A percentile compares a stretch with the other conserved stretches of the same genome.
These are phyloP conservation scores for Clarkia xantiana DNA, from an alignment of 345 rosid species.

Conservation along the genomic window DNA sequence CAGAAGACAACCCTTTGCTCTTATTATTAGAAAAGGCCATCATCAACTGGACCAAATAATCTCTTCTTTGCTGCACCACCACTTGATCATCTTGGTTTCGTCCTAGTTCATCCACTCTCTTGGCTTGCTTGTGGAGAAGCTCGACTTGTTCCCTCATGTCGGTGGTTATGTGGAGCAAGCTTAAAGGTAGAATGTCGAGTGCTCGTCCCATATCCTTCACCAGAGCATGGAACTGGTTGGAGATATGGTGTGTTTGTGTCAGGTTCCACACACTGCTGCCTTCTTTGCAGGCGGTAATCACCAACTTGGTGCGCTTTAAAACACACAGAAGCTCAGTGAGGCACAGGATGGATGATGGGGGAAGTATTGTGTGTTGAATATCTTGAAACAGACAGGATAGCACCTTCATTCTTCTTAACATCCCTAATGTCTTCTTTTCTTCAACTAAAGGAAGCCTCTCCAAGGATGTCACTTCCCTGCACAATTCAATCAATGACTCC, in stretches of 20 bases:
- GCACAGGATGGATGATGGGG: constrained; percentile 46
- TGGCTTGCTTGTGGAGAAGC: constrained; percentile 49
- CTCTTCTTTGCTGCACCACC: constrained; percentile 31
- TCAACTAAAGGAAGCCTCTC: constrained; percentile 38
- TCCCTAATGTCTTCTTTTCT: constrained; percentile 27
- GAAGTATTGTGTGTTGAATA: constrained; percentile 27
- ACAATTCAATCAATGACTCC: constrained; percentile 32
- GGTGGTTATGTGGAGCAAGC: constrained; percentile 26
- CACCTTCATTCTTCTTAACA: constrained; percentile 45
- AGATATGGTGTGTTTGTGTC: constrained; percentile 21
- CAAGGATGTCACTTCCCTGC: constrained; percentile 33
- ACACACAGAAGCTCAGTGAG: constrained; percentile 45
- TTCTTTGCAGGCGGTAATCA: constrained; percentile 35
- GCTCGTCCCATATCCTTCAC: constrained; percentile 57
- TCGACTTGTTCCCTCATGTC: constrained; percentile 60
- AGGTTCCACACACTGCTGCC: constrained; percentile 44
- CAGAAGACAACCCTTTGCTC: constrained; percentile 17
- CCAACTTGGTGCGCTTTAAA: constrained; percentile 23
- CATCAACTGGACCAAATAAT: constrained; percentile 30
- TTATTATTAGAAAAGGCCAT: constrained; percentile 18
- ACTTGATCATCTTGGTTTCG: constrained; percentile 21
- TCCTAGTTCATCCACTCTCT: constrained; percentile 30
- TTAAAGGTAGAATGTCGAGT: constrained; percentile 50
- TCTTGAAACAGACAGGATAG: constrained; percentile 47
- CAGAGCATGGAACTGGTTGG: constrained; percentile 34